Evolutionary conservation across 257 asterid species (phyloP), one percentile per base, ranked within the genome.

Genomic region (Scutellaria barbata): DNA sequence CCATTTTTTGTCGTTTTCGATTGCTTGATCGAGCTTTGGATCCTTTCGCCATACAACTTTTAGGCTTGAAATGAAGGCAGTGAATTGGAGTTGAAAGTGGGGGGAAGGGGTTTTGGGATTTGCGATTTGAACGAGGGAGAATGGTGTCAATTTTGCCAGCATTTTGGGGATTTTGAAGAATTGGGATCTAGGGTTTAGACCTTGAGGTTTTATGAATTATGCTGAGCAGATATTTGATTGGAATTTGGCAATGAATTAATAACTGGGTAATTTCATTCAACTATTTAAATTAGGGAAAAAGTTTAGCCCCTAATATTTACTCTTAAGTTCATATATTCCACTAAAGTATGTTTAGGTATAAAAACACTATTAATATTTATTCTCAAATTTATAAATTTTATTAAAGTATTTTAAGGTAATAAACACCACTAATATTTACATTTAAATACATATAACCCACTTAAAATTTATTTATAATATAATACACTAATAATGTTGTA

Each of bases 11-110:
- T 92, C 97, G 79, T 87, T 79, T 64, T 92, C 87, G 72, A 95
- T 92, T 8, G 97, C 97, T 77, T 85, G 88, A 85, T 92, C 98
- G 75, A 92, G 90, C 13, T 81, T 83, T 17, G 58, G 77, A 74
- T 95, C 99, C 85, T 89, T 92, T 25, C 91, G 88, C 98, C 98
- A 86, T 1, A 65, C 82, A 2, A 90, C 92, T 81, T 86, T 89
- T 41, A 90, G 85, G 84, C 84, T 86, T 46, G 96, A 89, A 73
- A 93, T 85, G 71, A 91, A 87, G 68, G 92, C 87, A 47, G 72
- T 52, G 76, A 82, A 83, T 74, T 77, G 96, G 14, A 81, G 76
- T 5, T 47, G 66, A 12, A 54, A 64, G 51, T 1, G 25, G 30
- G 18, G 43, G 20, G 68, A 7, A 14, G 60, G 40, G 18, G 42